Evolutionary conservation across 176 grass and related monocot genomes (phyloP), one percentile per base, ranked within the genome.

Genomic region (Alloteropsis semialata): DNA sequence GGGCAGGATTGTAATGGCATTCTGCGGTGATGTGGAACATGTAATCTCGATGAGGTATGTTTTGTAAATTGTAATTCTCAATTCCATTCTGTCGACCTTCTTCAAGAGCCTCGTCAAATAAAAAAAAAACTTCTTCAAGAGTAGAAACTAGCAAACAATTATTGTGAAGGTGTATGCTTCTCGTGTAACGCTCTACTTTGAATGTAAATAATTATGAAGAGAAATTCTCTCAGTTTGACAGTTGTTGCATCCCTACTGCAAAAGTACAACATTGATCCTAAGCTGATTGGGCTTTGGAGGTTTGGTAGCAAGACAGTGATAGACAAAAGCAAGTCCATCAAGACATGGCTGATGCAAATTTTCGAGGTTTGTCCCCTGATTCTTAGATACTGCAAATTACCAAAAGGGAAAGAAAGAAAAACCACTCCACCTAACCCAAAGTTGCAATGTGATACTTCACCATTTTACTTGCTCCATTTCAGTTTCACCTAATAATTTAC

Each of bases 311-410:
- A 97, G 84, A 93, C 91, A 46, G 91, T 91, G 58, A 97, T 97
- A 85, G 91, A 97, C 87, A 94, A 94, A 85, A 97, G 94, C 85
- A 94, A 97, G 75, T 94, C 92, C 25, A 94, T 97, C 89, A 97
- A 97, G 79, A 66, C 64, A 94, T 97, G 94, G 94, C 67, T 90
- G 62, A 97, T 97, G 94, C 94, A 92, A 70, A 88, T 92, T 75
- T 97, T 97, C 22, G 87, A 97, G 94, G 91, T 93, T 76, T 64
- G 75, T 76, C 68, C n/a, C n/a, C n/a, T n/a, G n/a, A n/a, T n/a
- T n/a, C n/a, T n/a, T n/a, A n/a, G n/a, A n/a, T n/a, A n/a, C n/a
- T n/a, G n/a, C n/a, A n/a, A n/a, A n/a, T n/a, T n/a, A 8, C 30
- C 44, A 48, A 59, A 12, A 57, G 1, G 3, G 16, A 59, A 27